Base-by-base conservation (phyloP, 2,329 filamentous ascomycete genomes). In the Ophiostoma piceae region DNA sequence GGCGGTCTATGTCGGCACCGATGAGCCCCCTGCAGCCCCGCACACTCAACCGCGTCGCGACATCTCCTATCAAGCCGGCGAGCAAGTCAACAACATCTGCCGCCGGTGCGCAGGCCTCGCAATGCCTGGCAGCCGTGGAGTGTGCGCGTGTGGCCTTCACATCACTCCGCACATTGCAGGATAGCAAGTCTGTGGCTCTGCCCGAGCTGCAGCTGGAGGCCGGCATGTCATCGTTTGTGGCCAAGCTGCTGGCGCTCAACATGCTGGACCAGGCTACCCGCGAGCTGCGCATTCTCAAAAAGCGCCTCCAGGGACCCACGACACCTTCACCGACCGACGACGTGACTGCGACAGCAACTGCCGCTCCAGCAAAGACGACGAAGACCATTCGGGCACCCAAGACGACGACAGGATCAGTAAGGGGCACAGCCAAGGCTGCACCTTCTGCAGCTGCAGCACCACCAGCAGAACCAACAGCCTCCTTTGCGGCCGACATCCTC, bases 221-320 rank as follows among this genome's bases (percentile, higher is more conserved):
- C 71, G 91, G 90, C 69, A 90, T 92, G 83, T 85, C 90, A 19
- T 87, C 88, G 0, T 83, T 94, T 68, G 79, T 90, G 54, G 85
- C 85, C 54, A 92, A 88, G 76, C 80, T 94, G 0, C 79, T 92
- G 16, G 80, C 82, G 0, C 80, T 92, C 66, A 86, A 87, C 0
- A 77, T 93, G 68, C 85, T 90, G 65, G 85, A 88, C n/a, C 81
- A 89, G 70, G 90, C 91, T 0, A 78, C 87, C 60, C 91, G 88
- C 75, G 91, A 94, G 75, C 77, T 94, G 71, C 82, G 85, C 57
- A 79, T 88, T 12, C 77, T 94, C 73, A 92, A 91, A 77, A 83
- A 80, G 71, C 83, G 87, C 41, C 74, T 94, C 62, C 87, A 90
- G 66, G 74, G 72, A n/a, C 70, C 35, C 14, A 67, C 74, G 32